Evolutionary conservation across 331 rosid species (phyloP).

Genomic region (Saraca asoca): DNA sequence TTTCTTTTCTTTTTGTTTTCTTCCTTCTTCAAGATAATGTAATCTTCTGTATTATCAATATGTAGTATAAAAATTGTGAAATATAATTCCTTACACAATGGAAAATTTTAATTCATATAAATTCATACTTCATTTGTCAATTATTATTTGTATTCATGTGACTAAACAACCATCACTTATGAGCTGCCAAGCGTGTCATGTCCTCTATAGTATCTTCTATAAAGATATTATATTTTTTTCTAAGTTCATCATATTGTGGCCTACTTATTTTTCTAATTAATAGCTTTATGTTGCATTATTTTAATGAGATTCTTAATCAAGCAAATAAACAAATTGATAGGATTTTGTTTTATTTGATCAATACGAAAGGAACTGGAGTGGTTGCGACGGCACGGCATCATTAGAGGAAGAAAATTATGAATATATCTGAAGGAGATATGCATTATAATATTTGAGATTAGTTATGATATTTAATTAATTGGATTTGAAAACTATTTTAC

Average conservation of each 20-base stretch:
- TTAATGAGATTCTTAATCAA: conserved; percentile 24
- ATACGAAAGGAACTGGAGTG: conserved; percentile 33
- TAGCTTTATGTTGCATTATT: conserved; percentile 23
- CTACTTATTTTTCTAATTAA: conserved; percentile 9
- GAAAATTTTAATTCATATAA: conserved; percentile 18
- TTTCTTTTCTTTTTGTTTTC: not conserved
- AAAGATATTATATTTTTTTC: not conserved
- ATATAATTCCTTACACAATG: conserved; percentile 31
- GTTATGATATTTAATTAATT: conserved; percentile 22
- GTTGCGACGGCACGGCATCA: conserved; percentile 75
- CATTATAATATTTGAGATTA: conserved; percentile 43
- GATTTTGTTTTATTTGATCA: conserved; percentile 27
- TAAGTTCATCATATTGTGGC: not conserved
- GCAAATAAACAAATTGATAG: conserved; percentile 6
- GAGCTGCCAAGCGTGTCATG: not conserved
- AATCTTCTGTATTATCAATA: conserved; percentile 46
- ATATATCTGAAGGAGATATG: conserved; percentile 25
- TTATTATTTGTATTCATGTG: not conserved
- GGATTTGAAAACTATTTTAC: conserved; percentile 29
- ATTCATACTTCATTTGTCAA: not conserved
- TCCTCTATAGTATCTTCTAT: too few relatives aligned
- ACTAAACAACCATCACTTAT: not conserved
- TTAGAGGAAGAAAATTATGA: conserved; percentile 38
- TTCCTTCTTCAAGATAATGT: conserved; percentile 41
- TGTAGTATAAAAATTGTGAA: conserved; percentile 33